Evolutionary conservation across 495 filamentous ascomycete species (phyloP), one percentile per base, ranked within the genome.

Genomic region (Aspergillus indologenus): DNA sequence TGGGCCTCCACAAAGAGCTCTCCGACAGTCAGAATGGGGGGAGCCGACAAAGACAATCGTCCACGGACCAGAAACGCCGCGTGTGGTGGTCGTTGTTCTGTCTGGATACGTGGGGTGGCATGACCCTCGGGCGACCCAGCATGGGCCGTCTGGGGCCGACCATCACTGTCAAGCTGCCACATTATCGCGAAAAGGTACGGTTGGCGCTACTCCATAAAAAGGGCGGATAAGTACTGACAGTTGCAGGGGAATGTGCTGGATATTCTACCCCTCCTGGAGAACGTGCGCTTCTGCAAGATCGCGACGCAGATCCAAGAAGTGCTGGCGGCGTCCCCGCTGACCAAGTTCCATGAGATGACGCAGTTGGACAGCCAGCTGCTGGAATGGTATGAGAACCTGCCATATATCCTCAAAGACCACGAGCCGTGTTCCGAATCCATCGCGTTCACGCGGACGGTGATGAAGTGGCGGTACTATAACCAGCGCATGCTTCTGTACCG

Each of bases 61-160:
- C 71, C 0, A 61, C 71, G 49, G 87, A 91, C 61, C 83, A 87
- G 18, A 81, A 87, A 59, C 72, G 89, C 49, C 77, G 87, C 44
- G 87, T 89, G 24, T 92, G 89, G 89, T 92, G 89, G 89, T 87
- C 83, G 43, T 71, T 91, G 53, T 88, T 89, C 73, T 90, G 86
- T 72, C 79, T 92, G 58, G 89, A 92, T 72, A 88, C 88, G 1
- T 92, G 88, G 87, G 88, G 85, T 6, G 83, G 81, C 8, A 89
- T 86, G 53, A 91, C 88, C 19, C 81, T 89, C 52, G 89, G 89
- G n/a, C 79, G 89, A 43, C 89, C 88, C 1, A 90, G 86, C 18
- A 83, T 92, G 71, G 89, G 89, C 7, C 82, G 89, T 22, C 87
- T 84, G 77, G 85, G 87, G 4, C 85, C 86, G 2, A 85, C 84